These are phyloP conservation scores for Orbilia brochopaga DNA, from an alignment of 2,329 filamentous ascomycete genomes.

Conservation along the genomic window DNA sequence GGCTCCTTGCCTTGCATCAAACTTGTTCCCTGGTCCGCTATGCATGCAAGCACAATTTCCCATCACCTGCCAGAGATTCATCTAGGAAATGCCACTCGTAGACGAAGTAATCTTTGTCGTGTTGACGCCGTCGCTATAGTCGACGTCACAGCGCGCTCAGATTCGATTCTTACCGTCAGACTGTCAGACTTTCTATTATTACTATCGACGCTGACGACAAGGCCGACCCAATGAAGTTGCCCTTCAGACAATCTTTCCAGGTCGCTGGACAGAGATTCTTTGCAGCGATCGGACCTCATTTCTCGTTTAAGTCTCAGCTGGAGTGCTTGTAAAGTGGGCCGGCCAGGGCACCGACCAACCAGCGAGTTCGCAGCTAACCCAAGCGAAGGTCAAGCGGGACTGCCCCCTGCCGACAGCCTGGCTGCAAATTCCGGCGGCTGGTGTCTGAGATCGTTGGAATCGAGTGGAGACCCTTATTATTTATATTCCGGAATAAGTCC, in stretches of 20 bases:
- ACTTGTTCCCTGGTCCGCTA: neutral
- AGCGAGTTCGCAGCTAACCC: constrained; percentile 23
- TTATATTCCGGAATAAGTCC: constrained; percentile 29
- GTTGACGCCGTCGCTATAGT: neutral
- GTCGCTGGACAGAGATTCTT: no score
- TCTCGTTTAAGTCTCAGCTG: no score
- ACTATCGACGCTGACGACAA: neutral
- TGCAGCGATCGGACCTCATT: no score
- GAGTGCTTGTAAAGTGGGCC: no score
- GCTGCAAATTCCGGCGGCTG: constrained; percentile 41
- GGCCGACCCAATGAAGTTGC: no score
- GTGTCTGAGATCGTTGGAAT: constrained; percentile 24
- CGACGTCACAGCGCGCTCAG: neutral
- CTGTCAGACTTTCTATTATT: neutral
- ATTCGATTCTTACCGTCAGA: constrained; percentile 2
- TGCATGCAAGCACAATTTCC: neutral
- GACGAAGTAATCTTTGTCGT: neutral
- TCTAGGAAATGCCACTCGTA: neutral
- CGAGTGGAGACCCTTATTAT: constrained; percentile 11
- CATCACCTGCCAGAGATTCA: no score
- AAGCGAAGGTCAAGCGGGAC: no score
- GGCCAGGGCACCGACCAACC: constrained; percentile 30
- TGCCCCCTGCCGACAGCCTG: constrained; percentile 1
- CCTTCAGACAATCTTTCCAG: no score
- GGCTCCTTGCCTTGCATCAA: neutral